Base-by-base conservation (phyloP, 257 asterid genomes). In the Catharanthus roseus region DNA sequence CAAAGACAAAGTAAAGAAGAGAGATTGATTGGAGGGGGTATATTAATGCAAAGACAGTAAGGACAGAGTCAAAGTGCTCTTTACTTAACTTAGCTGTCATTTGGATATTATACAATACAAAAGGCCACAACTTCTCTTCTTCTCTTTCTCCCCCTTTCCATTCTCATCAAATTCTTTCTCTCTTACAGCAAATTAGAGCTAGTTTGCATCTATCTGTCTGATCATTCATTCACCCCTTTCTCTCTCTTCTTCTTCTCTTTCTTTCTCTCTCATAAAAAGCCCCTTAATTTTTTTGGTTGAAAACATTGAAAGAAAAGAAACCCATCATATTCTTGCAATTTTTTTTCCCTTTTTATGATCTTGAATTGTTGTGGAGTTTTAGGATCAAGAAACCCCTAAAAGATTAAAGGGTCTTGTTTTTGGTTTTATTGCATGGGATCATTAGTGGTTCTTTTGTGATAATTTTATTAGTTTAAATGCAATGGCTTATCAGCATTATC, bases 171-270 rank as follows among this genome's bases (percentile, higher is more conserved):
- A 38, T 3, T 38, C 42, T 8, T 78, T 79, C 80, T 78, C 55
- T 54, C 55, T 68, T 82, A 84, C 95, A 89, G 92, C 96, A 88
- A 84, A 82, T 84, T 81, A 81, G 81, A 74, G 89, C 83, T 91
- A n/a, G n/a, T n/a, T n/a, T n/a, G n/a, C n/a, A n/a, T 82, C 85
- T 95, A 88, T 73, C 93, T 91, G 97, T 93, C 95, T 90, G 89
- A 84, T 79, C 69, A 38, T 58, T 74, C 61, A 65, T 65, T 67
- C 70, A 71, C 75, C 44, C 61, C 67, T 49, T 38, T 45, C 45
- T 53, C n/a, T 55, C 57, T 45, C 44, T 47, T 9, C n/a, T n/a
- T n/a, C n/a, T n/a, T n/a, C n/a, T n/a, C n/a, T n/a, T 60, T 8
- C 64, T 72, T 67, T 74, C 82, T 65, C 78, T 68, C 12, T 49